Evolutionary conservation across 345 rosid genomes (phyloP), one percentile per base, ranked within the genome.

Genomic region (Raphanus raphanistrum): DNA sequence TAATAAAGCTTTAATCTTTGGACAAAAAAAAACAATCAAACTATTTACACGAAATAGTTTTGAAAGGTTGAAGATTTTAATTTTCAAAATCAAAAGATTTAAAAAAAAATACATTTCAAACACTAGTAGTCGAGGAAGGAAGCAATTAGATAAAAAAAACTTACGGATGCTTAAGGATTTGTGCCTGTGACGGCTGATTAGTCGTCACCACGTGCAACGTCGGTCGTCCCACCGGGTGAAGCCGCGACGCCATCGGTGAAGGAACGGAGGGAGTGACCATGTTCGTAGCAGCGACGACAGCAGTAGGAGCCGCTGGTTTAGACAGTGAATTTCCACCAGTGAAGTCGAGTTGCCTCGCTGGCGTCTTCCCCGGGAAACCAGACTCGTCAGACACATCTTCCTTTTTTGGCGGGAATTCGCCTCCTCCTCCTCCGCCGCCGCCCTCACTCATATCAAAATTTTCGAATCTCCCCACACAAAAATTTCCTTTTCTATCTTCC

Each of bases 311-410:
- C 66, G 77, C 57, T 21, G 71, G 72, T 73, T 68, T 83, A 73
- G 74, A 73, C 77, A 82, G 86, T 57, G 87, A 88, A 58, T 87
- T 88, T 62, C 79, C 78, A 33, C 81, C 87, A 41, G 97, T 90
- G 85, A 95, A 95, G 89, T 92, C 96, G 65, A 95, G 96, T 84
- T 95, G 99, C 87, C 98, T 74, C 0, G 94, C 99, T 3, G 89
- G 89, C 84, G 84, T 90, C 89, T 86, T 90, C 10, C 86, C 78
- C 70, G 93, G 92, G n/a, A 84, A 73, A 67, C 63, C 75, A 50
- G 63, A 80, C 69, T 72, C 66, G 12, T 86, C 95, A 12, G 86
- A 89, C 52, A 87, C 73, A 79, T 82, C 89, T 50, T 59, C 68
- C 81, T 84, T 90, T 80, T 85, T 84, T 76, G 91, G 89, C 88